Evolutionary conservation across 306 rosid species (phyloP).

Genomic region (Vigna reflexopilosa): DNA sequence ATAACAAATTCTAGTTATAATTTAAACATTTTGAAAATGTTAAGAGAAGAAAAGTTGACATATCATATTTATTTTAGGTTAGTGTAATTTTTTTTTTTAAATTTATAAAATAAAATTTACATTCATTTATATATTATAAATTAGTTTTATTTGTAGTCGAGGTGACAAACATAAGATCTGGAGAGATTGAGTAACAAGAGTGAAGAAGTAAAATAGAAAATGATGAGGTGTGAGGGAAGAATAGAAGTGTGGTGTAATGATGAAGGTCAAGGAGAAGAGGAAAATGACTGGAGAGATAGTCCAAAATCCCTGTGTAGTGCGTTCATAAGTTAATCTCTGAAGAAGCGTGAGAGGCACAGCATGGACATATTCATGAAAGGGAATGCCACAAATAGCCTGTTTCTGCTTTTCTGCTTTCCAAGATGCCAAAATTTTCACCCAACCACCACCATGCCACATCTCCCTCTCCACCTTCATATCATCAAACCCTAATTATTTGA

Average conservation of each 20-base stretch:
- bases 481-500: conserved; percentile 16
- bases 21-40: no score
- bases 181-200: no score
- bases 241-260: conserved; percentile 8
- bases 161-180: no score
- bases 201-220: background rate
- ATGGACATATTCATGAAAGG: background rate
- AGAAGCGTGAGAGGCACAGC: conserved; percentile 4
- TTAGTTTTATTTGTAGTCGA: no score
- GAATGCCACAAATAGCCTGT: background rate
- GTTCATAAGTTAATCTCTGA: background rate
- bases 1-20: no score
- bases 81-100: no score
- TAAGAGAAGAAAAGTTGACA: no score
- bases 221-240: background rate
- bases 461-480: background rate
- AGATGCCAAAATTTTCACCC: conserved; percentile 12
- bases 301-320: background rate
- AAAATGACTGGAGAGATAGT: conserved; percentile 18
- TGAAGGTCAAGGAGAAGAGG: conserved; percentile 18
- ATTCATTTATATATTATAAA: no score
- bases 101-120: no score
- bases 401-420: background rate
- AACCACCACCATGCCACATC: conserved; percentile 8
- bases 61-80: no score